Evolutionary conservation across 306 rosid genomes (phyloP), one percentile per base, ranked within the genome.

Genomic region (Senna tora): DNA sequence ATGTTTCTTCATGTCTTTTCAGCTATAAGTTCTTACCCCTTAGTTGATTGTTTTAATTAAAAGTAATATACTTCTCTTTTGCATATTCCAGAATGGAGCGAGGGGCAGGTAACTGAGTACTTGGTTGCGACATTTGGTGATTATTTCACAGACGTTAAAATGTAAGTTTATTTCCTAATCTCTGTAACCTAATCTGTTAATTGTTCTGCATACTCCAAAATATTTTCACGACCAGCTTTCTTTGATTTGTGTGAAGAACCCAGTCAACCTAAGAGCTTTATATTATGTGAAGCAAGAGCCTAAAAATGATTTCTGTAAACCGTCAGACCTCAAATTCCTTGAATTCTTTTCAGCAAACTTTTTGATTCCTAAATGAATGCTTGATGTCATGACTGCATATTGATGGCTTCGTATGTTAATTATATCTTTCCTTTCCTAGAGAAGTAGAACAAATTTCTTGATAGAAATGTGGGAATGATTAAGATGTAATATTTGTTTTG

Each of bases 81-180:
- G 59, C 63, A 75, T 83, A 53, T 80, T 70, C 72, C 91, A 94
- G 97, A 91, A 72, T 94, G 99, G 99, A 84, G 82, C 9, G 99
- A 91, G 77, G 97, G 93, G 57, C 96, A 89, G 71, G 89, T 94
- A 59, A 94, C 99, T 1, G 99, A 91, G 79, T 87, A 79, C 91
- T 90, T 94, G 63, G 96, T 91, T 78, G 96, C 95, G 78, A 91
- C 99, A 25, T 94, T 94, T 77, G 83, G 97, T 30, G 99, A 94
- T 81, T 94, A 94, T 82, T 94, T 94, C 72, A 73, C 82, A n/a
- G 97, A 94, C 74, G 92, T 94, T 46, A 94, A 94, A 79, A 81
- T 91, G 99, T 94, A 84, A 94, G 96, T 77, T 47, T 49, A 54
- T 36, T 62, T 75, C 33, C 73, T 55, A 62, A 43, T 53, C 71